Evolutionary conservation across 1,284 basidiomycete genomes (phyloP), one percentile per base, ranked within the genome.

Genomic region (Trametes polyzona): DNA sequence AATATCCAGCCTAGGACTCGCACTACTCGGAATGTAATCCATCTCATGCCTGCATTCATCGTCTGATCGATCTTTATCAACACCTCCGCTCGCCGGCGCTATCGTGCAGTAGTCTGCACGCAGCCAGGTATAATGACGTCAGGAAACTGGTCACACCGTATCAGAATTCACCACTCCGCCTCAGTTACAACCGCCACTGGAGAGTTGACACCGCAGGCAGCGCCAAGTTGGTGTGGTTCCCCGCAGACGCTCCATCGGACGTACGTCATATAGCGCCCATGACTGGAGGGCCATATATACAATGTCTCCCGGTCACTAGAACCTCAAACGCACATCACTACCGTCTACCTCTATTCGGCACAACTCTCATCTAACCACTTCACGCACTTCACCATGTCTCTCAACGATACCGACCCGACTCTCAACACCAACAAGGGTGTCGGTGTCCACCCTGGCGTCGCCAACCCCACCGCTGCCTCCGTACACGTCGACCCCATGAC

Each of bases 401-500:
- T 73, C 55, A 74, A 74, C 67, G 72, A 73, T 62, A 71, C 61
- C 41, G 66, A 74, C 47, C 57, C 71, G 14, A 67, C 67, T 44
- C 63, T 69, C 60, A 63, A 63, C 49, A 67, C 66, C 21, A 69
- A 68, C 29, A 70, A 69, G 49, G 75, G 73, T 48, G 67, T 72
- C 46, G 75, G 76, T 50, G 67, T 74, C 19, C 71, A 81, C 60
- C 76, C 78, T 16, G 78, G 78, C 51, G 67, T 79, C 40, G 78
- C 78, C 36, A 81, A 81, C 66, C 79, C 79, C 11, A 78, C 79
- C 24, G 42, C 63, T 0, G 70, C 73, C 16, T 76, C 73, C n/a
- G 70, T 62, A 19, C 67, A 71, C 54, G 64, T 63, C 41, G 70
- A 80, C 58, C 76, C 79, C 9, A 65, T 76, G 57, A 66, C 62